Evolutionary conservation across 805 yeast species (phyloP), one percentile per base, ranked within the genome.

Genomic region (Cyberlindnera nakhonratchasimensis): DNA sequence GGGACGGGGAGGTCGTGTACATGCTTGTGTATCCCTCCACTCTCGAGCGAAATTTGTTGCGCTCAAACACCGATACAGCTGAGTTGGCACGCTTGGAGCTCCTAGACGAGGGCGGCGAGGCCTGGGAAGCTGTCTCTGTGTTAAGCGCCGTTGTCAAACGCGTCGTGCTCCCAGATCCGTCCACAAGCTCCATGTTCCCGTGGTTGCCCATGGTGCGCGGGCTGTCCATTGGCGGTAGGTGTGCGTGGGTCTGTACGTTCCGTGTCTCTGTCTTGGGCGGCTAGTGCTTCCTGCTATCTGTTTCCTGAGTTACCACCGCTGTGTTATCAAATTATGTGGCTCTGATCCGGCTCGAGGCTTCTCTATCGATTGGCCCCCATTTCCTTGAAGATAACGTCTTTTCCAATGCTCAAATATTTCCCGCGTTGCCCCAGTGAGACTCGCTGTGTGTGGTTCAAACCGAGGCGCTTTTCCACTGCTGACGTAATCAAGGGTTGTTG

Each of bases 1-100:
- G 25, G 13, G 34, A 14, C 21, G 47, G 11, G 25, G 36, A 29
- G 42, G 57, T 29, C 41, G 41, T 36, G 45, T 55, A n/a, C 48
- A 42, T 34, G 50, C 29, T 17, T 4, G 42, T 13, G 31, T 28
- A 39, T 3, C 35, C 39, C 13, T 42, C 50, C 23, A 40, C 25
- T 16, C 26, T 40, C 14, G 52, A 37, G 30, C 52, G 48, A 34
- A 58, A 48, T 42, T 56, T 56, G 44, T 43, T 43, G 33, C 61
- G 53, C 34, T 56, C 56, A 20, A 52, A 50, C 9, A 42, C 48
- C 2, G 55, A 48, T 0, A 36, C 39, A 12, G 50, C 43, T 20
- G 54, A 50, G 29, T 48, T 53, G 10, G 61, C 57, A 29, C 62
- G 40, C 37, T 57, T 57, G 11, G 56, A 49, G 31, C 44, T 41